Evolutionary conservation across 2,329 filamentous ascomycete species (phyloP).

Genomic region (Ciborinia camelliae): DNA sequence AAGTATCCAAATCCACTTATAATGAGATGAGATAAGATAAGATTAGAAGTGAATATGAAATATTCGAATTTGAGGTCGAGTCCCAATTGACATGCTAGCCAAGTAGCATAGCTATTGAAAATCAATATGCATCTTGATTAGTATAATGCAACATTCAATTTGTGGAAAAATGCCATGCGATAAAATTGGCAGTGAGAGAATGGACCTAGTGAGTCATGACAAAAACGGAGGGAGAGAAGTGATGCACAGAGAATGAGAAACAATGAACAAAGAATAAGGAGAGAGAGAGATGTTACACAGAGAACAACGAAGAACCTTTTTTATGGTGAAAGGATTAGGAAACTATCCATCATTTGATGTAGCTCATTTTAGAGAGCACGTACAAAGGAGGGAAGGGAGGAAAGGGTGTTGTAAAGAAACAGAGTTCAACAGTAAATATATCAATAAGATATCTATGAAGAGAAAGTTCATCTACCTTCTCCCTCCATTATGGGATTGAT

Average conservation of each 20-base stretch:
- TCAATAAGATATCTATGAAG: too few species aligned
- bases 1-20: too few species aligned
- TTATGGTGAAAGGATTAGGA: not conserved
- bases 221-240: too few species aligned
- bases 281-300: not conserved
- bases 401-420: not conserved
- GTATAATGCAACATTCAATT: too few species aligned
- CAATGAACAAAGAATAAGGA: not conserved
- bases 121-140: not conserved
- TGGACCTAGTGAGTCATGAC: too few species aligned
- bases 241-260: not conserved
- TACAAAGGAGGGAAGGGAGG: not conserved
- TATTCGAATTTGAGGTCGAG: too few species aligned
- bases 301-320: not conserved
- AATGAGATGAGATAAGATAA: too few species aligned
- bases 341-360: not conserved
- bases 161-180: not conserved
- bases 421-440: not conserved
- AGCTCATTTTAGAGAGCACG: not conserved
- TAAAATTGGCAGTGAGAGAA: not conserved
- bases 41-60: too few species aligned
- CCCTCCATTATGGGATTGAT: not conserved
- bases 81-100: too few species aligned
- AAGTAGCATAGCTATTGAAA: too few species aligned
- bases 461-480: too few species aligned